phyloP scores from a whole-genome alignment of 768 basidiomycete genomes.

The Tricholoma saponaceum region DNA sequence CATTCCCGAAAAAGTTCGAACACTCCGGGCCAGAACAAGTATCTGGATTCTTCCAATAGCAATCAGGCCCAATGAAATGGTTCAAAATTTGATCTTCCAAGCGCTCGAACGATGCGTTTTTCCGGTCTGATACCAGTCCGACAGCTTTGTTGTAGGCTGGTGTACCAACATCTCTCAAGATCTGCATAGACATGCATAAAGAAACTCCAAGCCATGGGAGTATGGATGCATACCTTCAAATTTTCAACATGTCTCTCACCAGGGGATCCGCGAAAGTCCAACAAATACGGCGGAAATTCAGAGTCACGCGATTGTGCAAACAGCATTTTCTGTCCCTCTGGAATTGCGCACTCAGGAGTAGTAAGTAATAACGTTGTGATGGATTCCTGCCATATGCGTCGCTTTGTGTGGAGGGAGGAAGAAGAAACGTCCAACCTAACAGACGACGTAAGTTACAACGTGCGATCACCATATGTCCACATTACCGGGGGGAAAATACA shows the following conservation, averaged over 20 bases:
- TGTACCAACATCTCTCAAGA: constrained; percentile 67
- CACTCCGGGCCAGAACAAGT: constrained; percentile 27
- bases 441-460: not conserved
- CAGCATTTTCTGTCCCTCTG: constrained; percentile 48
- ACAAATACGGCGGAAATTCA: constrained; percentile 66
- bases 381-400: constrained; percentile 80
- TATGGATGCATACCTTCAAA: constrained; percentile 49
- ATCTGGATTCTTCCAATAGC: constrained; percentile 52
- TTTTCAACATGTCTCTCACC: constrained; percentile 76
- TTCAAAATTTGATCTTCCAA: constrained; percentile 52
- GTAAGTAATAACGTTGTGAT: constrained; percentile 65
- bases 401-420: constrained; percentile 54
- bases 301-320: constrained; percentile 56
- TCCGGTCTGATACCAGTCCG: constrained; percentile 40
- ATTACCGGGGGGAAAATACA: constrained; percentile 70
- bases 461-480: not conserved
- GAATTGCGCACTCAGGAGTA: constrained; percentile 53
- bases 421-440: constrained; percentile 54
- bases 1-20: constrained; percentile 63
- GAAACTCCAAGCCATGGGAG: not conserved
- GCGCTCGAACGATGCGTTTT: constrained; percentile 39
- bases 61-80: constrained; percentile 66
- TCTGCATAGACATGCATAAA: constrained; percentile 36
- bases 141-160: constrained; percentile 51
- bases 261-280: constrained; percentile 57